Conservation (phyloP, 495 filamentous ascomycete genomes). For the Acidiella bohemica region DNA sequence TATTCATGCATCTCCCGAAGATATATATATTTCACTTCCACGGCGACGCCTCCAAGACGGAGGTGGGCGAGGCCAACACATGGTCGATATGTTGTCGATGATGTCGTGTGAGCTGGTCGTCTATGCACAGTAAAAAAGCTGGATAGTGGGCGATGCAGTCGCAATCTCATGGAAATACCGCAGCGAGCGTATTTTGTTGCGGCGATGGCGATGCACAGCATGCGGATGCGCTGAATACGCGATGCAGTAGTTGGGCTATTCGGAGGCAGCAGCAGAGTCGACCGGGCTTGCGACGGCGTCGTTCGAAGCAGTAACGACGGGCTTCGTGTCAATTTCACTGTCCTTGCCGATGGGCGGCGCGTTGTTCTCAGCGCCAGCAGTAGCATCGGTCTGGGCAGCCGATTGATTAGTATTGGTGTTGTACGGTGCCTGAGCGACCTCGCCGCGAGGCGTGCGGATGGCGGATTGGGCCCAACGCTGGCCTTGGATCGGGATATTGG, state of each 20-base stretch:
- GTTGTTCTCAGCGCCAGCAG: neutral
- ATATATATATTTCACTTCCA: constrained; percentile 2
- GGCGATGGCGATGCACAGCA: no score
- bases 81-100: constrained; percentile 5
- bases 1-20: constrained; percentile 2
- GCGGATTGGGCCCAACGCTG: constrained; percentile 21
- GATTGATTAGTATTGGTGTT: constrained; percentile 4
- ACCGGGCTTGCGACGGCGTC: constrained; percentile 13
- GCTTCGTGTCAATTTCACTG: constrained; percentile 6
- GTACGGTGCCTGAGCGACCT: no score
- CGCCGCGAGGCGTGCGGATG: constrained; percentile 10
- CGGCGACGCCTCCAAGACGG: no score
- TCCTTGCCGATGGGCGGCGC: no score
- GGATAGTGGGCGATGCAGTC: neutral
- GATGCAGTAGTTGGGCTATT: no score
- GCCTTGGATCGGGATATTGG: constrained; percentile 13
- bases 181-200: no score
- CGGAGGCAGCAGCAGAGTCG: constrained; percentile 14
- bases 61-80: neutral
- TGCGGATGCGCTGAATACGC: no score
- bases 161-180: no score
- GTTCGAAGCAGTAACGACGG: constrained; percentile 2
- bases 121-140: no score
- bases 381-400: constrained; percentile 4
- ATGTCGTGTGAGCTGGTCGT: constrained; percentile 1